Evolutionary conservation across 805 yeast genomes (phyloP).

Genomic region (Kodamaea lidongshanica): DNA sequence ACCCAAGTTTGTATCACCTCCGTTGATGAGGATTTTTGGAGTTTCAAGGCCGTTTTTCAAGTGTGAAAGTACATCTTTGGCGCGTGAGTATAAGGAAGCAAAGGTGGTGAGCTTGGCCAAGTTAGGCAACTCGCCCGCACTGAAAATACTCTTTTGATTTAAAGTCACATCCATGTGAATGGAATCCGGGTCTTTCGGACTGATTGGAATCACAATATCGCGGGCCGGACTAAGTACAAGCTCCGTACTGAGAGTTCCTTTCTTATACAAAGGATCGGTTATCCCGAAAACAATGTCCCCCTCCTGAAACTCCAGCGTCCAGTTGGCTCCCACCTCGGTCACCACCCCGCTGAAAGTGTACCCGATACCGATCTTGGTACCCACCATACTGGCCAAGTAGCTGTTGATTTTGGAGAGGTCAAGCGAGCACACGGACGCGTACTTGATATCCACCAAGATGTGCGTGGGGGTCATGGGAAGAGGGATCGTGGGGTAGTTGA

Average conservation of each 20-base stretch:
- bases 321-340: conserved; percentile 47
- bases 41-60: conserved; percentile 14
- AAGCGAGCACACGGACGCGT: conserved; percentile 58
- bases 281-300: conserved; percentile 68
- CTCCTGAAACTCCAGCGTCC: conserved; percentile 29
- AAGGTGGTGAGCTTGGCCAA: conserved; percentile 25
- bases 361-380: conserved; percentile 58
- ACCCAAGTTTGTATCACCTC: conserved; percentile 38
- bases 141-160: conserved; percentile 1
- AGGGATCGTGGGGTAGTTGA: conserved; percentile 45
- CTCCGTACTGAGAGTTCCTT: conserved; percentile 55
- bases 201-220: conserved; percentile 35
- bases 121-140: conserved; percentile 22
- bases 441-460: conserved; percentile 52
- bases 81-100: conserved; percentile 32
- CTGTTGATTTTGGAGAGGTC: conserved; percentile 58
- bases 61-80: conserved; percentile 29
- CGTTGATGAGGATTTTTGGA: conserved; percentile 34
- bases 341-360: conserved; percentile 63
- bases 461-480: conserved; percentile 43
- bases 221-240: conserved; percentile 47
- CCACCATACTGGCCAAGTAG: conserved; percentile 45
- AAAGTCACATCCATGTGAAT: conserved; percentile 22
- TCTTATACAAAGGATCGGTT: conserved; percentile 43
- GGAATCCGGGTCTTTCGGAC: conserved; percentile 16